Percentiles rank a stretch among this genome's conserved stretches.
Conservation (phyloP, 23 red algal species). For the Gracilaria vermiculophylla region DNA sequence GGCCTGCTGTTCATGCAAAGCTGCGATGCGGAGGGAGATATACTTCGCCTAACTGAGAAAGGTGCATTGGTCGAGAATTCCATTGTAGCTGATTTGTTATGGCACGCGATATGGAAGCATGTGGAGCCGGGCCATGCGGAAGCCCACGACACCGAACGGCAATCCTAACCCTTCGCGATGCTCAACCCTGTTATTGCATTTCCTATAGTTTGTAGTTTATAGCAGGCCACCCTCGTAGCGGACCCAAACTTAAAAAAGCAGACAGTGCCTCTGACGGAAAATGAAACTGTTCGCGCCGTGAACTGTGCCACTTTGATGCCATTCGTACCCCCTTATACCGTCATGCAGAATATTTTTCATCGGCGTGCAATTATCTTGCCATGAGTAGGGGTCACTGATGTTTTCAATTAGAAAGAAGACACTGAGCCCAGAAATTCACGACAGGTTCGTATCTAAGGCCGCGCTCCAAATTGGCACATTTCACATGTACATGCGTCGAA, state of each 20-base stretch:
- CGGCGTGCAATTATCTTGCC: neutral
- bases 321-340: too few species aligned
- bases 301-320: too few species aligned
- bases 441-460: neutral
- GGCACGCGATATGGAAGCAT: conserved; percentile 45
- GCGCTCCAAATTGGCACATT: neutral
- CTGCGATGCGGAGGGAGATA: neutral
- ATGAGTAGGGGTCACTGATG: neutral
- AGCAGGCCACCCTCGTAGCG: too few species aligned
- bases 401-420: neutral
- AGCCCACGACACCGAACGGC: neutral
- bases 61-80: conserved; percentile 60
- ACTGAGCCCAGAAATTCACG: neutral
- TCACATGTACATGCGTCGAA: neutral
- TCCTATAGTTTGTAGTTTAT: neutral
- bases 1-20: neutral
- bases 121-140: neutral
- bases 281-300: too few species aligned
- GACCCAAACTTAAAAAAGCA: too few species aligned
- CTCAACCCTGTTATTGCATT: neutral
- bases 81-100: conserved; percentile 36
- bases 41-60: conserved; percentile 39
- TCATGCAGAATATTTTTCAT: too few species aligned
- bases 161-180: neutral
- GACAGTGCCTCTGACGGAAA: too few species aligned